A percentile compares a stretch with the other conserved stretches of the same genome.
Evolutionary conservation across 73 alveolate species (phyloP).

Genomic region (Uronychia setigera): DNA sequence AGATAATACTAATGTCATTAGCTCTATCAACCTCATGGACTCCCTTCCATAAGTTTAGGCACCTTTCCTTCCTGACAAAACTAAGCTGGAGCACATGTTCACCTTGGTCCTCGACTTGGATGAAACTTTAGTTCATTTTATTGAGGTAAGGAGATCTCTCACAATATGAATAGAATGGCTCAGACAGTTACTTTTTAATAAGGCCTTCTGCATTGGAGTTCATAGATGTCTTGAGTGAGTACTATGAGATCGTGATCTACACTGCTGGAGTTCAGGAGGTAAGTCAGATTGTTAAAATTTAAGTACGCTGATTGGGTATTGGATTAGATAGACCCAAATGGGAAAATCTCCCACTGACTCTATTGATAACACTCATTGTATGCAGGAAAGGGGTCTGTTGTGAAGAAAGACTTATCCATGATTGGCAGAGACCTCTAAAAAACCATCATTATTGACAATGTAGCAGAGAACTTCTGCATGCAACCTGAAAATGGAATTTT

Average conservation of each 20-base stretch:
- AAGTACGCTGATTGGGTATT: constrained; percentile 73
- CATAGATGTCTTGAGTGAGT: constrained; percentile 34
- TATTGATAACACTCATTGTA: constrained; percentile 59
- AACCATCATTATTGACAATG: constrained; percentile 78
- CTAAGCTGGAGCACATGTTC: too few species aligned
- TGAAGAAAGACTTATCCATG: constrained; percentile 64
- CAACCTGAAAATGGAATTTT: constrained; percentile 79
- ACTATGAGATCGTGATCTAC: constrained; percentile 60
- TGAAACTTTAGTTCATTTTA: constrained; percentile 48
- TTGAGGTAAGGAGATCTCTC: constrained; percentile 14
- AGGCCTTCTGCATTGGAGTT: constrained; percentile 63
- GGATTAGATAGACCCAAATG: constrained; percentile 46
- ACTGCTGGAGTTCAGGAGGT: constrained; percentile 72
- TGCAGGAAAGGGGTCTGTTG: constrained; percentile 25
- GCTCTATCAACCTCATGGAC: too few species aligned
- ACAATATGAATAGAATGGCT: constrained; percentile 5
- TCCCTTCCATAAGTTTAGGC: too few species aligned
- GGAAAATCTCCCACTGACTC: constrained; percentile 38
- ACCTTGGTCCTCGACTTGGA: constrained; percentile 57
- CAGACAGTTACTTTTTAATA: constrained; percentile 35
- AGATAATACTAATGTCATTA: too few species aligned
- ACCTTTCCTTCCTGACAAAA: too few species aligned
- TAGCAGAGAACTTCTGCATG: constrained; percentile 72
- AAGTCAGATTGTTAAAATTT: background rate
- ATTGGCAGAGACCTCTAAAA: constrained; percentile 85